A percentile compares a stretch with the other conserved stretches of the same genome.
These are phyloP conservation scores for Phytophthora sp. DNA, from an alignment of 352 stramenopile species.

Conservation along the genomic window DNA sequence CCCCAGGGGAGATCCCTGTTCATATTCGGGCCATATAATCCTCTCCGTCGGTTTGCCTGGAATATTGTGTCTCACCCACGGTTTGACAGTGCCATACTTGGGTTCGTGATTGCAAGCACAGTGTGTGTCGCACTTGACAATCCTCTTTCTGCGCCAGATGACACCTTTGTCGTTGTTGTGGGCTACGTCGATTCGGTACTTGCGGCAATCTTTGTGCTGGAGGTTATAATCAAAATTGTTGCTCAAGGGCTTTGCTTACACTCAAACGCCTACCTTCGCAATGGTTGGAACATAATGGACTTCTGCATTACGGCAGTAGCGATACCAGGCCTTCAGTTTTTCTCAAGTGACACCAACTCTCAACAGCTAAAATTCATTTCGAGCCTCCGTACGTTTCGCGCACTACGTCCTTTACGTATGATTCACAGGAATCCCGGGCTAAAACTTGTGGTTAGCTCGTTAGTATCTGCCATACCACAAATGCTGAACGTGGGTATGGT, in stretches of 20 bases:
- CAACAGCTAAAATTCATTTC: constrained; percentile 44
- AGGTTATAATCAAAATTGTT: constrained; percentile 84
- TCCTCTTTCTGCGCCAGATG: constrained; percentile 60
- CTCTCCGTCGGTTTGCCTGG: constrained; percentile 42
- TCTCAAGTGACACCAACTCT: constrained; percentile 1
- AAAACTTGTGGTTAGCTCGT: constrained; percentile 88
- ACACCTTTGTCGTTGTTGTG: constrained; percentile 30
- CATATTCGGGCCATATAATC: constrained; percentile 40
- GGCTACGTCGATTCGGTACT: constrained; percentile 57
- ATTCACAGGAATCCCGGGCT: constrained; percentile 79
- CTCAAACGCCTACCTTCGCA: constrained; percentile 65
- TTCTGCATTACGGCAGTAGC: constrained; percentile 75
- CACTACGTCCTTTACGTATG: constrained; percentile 77
- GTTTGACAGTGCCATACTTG: constrained; percentile 76
- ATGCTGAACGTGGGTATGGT: constrained; percentile 86
- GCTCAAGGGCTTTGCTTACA: constrained; percentile 67
- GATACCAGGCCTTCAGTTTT: constrained; percentile 28
- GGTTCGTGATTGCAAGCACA: constrained; percentile 72
- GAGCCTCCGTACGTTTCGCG: constrained; percentile 65
- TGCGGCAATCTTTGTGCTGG: constrained; percentile 71
- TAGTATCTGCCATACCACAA: constrained; percentile 79
- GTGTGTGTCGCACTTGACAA: constrained; percentile 78
- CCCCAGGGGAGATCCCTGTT: constrained; percentile 39
- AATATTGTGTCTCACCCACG: constrained; percentile 47
- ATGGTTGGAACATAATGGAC: constrained; percentile 89